Percentiles rank a stretch among this genome's conserved stretches.
These are phyloP conservation scores for Ascosphaera aggregata DNA, from an alignment of 2,329 filamentous ascomycete genomes.

Conservation along the genomic window DNA sequence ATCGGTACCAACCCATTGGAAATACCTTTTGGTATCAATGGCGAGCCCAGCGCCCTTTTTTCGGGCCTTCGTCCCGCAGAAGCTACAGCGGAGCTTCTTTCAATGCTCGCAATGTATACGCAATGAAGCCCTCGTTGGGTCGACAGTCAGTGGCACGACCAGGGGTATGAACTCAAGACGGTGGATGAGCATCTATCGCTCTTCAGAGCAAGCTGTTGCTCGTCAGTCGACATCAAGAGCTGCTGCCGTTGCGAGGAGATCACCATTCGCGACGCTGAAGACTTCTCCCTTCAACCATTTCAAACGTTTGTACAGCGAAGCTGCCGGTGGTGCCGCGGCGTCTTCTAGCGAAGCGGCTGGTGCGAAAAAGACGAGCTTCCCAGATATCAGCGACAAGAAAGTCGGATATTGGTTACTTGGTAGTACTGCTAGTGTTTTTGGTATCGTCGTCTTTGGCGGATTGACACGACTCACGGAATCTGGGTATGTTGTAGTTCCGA, in stretches of 20 bases:
- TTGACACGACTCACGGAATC: conserved; percentile 89
- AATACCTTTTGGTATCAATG: too few relatives aligned
- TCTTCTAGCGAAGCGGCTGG: conserved; percentile 7
- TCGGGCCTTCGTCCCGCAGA: background rate
- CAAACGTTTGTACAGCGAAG: conserved; percentile 1
- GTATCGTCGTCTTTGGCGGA: conserved; percentile 87
- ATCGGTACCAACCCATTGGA: too few relatives aligned
- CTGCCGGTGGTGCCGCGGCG: background rate
- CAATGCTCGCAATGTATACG: background rate
- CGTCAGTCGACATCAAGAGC: background rate
- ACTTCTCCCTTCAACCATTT: conserved; percentile 8
- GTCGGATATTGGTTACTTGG: conserved; percentile 86
- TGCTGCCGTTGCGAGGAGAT: background rate
- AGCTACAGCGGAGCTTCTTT: background rate
- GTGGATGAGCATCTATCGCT: background rate
- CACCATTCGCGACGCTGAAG: conserved; percentile 6
- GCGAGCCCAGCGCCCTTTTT: background rate
- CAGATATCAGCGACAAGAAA: conserved; percentile 43
- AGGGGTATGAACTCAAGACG: background rate
- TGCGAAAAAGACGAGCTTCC: conserved; percentile 21
- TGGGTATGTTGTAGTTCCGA: conserved; percentile 34
- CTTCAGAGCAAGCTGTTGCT: background rate
- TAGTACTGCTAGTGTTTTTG: conserved; percentile 83
- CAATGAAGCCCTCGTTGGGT: background rate
- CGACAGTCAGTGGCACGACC: background rate